These are phyloP conservation scores for Vaccinium macrocarpon DNA, from an alignment of 148 eudicot species.

Conservation along the genomic window DNA sequence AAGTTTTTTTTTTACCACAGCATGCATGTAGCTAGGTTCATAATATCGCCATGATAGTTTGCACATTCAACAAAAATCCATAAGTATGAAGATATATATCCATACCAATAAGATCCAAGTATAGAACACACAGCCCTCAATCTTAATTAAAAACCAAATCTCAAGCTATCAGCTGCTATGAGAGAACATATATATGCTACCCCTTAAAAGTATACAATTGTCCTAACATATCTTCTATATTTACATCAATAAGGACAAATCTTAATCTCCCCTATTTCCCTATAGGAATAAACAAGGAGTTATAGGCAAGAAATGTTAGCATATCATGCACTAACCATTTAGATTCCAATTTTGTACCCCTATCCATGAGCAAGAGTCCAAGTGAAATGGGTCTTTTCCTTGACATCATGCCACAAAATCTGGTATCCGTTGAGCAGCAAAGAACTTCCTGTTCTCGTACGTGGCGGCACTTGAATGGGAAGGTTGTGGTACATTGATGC, in stretches of 20 bases:
- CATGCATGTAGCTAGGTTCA: background rate
- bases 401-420: constrained; percentile 48
- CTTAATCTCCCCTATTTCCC: background rate
- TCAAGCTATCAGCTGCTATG: constrained; percentile 2
- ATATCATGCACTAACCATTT: background rate
- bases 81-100: background rate
- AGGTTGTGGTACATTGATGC: constrained; percentile 29
- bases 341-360: background rate
- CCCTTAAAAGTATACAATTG: background rate
- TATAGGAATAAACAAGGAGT: background rate
- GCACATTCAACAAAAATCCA: background rate
- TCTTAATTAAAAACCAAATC: background rate
- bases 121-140: background rate
- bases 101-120: background rate
- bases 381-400: background rate
- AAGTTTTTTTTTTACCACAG: background rate
- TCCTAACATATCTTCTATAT: background rate
- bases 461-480: constrained; percentile 16
- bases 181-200: background rate
- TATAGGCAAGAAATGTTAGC: background rate
- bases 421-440: constrained; percentile 51
- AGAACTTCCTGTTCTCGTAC: constrained; percentile 32
- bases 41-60: background rate
- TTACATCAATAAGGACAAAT: background rate
- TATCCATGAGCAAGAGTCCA: background rate